These are phyloP conservation scores for Odontarrhena argentea DNA, from an alignment of 345 rosid genomes.

Conservation along the genomic window DNA sequence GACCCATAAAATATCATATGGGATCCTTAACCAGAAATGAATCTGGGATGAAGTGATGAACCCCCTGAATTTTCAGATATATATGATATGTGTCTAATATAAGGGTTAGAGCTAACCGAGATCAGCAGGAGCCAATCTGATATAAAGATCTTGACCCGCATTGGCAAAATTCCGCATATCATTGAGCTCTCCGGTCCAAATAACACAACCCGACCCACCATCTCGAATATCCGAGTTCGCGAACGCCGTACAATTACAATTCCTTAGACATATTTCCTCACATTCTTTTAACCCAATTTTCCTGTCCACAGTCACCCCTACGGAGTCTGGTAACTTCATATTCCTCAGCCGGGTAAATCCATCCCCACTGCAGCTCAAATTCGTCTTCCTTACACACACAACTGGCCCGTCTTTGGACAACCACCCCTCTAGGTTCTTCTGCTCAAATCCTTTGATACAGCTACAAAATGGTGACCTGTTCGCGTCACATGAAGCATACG, in stretches of 20 bases:
- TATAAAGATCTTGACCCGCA: conserved; percentile 67
- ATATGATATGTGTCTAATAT: no score
- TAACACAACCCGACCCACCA: conserved; percentile 47
- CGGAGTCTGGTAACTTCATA: conserved; percentile 62
- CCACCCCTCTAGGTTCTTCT: conserved; percentile 43
- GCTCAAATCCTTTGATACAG: conserved; percentile 61
- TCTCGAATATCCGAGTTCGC: conserved; percentile 37
- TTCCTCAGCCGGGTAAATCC: conserved; percentile 50
- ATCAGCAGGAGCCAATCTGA: conserved; percentile 68
- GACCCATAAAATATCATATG: no score
- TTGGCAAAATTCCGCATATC: conserved; percentile 32
- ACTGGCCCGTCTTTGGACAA: conserved; percentile 42
- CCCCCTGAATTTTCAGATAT: no score
- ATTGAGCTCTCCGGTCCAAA: conserved; percentile 45
- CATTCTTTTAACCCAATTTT: conserved; percentile 37
- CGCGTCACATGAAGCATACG: conserved; percentile 61
- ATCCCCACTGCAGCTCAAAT: conserved; percentile 47
- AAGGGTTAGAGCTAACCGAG: conserved; percentile 35
- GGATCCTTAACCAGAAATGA: no score
- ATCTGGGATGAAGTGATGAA: no score
- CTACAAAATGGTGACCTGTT: conserved; percentile 62
- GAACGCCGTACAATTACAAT: conserved; percentile 53
- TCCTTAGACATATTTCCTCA: conserved; percentile 33
- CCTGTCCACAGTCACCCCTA: conserved; percentile 42
- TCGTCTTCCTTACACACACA: conserved; percentile 52